Base-by-base conservation (phyloP, 108 stramenopile species). In the Poteriospumella lacustris region DNA sequence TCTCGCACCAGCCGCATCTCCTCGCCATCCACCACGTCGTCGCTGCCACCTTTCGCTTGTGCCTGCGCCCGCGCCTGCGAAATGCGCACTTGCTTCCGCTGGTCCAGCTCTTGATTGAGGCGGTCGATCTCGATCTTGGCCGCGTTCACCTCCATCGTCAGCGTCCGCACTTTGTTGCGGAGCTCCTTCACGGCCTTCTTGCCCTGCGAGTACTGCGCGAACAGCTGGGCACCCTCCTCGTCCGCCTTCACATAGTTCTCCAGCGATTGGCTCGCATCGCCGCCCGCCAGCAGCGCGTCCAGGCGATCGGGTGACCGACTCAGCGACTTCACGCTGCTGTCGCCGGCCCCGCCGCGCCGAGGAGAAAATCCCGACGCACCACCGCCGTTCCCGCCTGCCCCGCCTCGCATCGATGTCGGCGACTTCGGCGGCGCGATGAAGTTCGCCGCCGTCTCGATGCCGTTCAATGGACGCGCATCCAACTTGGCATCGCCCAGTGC, bases 21-120 rank as follows among this genome's bases (percentile, higher is more conserved):
- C 69, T 84, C 83, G 44, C 80, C 80, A 43, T 84, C 83, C 26
- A 84, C 72, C 36, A 84, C 58, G 44, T 78, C 76, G 39, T 78
- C 77, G 42, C 60, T 79, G 39, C 39, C 79, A 52, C 47, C 47
- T 52, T 52, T 52, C 9, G 47, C 47, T 29, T 68, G 26, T 1
- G 41, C 75, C 3, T 40, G 58, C 34, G 24, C 2, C 68, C 3
- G 44, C 58, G 43, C 52, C 33, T 44, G 2, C 39, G 38, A n/a
- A 43, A 36, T 36, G 41, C 77, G 78, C 42, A 39, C 77, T 42
- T 43, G 39, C 43, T 69, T 75, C 73, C 59, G 79, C 42, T 2
- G 34, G 39, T 0, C 1, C 36, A 84, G 75, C 24, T n/a, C 1
- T 19, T 19, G 44, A 19, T 9, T 28, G 34, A 34, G 41, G 1